Base-by-base conservation (phyloP, 371 early-diverging fungal genomes). In the Rhizomucor pusillus region DNA sequence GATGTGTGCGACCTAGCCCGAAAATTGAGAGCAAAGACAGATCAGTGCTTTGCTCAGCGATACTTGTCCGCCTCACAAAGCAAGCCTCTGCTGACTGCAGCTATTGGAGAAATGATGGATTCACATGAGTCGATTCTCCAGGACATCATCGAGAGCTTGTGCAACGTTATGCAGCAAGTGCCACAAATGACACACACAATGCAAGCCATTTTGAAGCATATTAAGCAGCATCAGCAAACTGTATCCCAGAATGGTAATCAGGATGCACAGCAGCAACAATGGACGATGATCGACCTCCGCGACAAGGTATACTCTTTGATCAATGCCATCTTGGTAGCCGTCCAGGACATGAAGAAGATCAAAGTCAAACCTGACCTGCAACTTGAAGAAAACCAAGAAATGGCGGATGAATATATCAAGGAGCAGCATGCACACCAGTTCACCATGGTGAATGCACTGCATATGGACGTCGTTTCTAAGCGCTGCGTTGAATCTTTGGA, bases 341-440 rank as follows among this genome's bases (percentile, higher is more conserved):
- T 74, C 7, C 77, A 77, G 60, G 77, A 77, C 43, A 39, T 77
- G 9, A 69, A 67, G 45, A 75, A 75, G 47, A 52, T 50, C n/a
- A 65, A 63, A 16, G 11, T 19, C 13, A 48, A 53, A 19, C 19
- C 46, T 24, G 12, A 56, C 1, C 14, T 51, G 20, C 65, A 59
- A 11, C 58, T 20, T 1, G 60, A 65, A 14, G 75, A 75, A 13
- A 67, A 74, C 3, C 70, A 79, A 23, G 63, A 66, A 3, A 77
- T 87, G 79, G 59, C 67, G 6, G 75, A 81, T 29, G 74, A 81
- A 49, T 77, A 69, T 25, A 80, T 84, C 48, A 68, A 66, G 40
- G 51, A 46, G 1, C 64, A 71, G 39, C 69, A 62, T 18, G 47
- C 36, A 16, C 59, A 63, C 12, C 77, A 77, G 54, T 54, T 60